These are phyloP conservation scores for Phytophthora pini DNA, from an alignment of 352 stramenopile species.

Conservation along the genomic window DNA sequence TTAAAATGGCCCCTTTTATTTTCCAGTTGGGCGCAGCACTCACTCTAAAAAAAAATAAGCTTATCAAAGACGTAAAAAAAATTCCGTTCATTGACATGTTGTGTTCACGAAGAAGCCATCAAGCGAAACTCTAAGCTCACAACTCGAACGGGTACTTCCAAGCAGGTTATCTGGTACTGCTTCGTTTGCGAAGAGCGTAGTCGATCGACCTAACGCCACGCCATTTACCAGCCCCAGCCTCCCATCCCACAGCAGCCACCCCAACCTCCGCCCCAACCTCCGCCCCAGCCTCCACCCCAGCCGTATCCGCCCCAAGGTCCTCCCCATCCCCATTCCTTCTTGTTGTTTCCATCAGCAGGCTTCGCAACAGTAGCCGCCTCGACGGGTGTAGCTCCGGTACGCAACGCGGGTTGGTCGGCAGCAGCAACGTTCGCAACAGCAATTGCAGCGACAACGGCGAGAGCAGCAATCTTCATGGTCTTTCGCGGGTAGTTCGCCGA, in stretches of 20 bases:
- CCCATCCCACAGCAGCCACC: constrained; percentile 1
- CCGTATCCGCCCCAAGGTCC: neutral
- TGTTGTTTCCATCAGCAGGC: neutral
- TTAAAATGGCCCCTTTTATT: too few relatives aligned
- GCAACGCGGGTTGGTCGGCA: neutral
- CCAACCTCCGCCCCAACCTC: neutral
- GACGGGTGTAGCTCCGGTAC: neutral
- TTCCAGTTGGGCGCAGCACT: too few relatives aligned
- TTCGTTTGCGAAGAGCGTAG: too few relatives aligned
- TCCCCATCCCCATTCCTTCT: constrained; percentile 1
- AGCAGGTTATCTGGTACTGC: too few relatives aligned
- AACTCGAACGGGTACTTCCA: too few relatives aligned
- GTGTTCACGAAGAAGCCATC: too few relatives aligned
- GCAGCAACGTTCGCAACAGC: constrained; percentile 1
- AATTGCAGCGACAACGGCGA: neutral
- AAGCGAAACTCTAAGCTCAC: too few relatives aligned
- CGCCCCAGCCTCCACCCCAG: constrained; percentile 2
- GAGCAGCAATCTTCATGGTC: neutral
- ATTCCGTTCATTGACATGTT: too few relatives aligned
- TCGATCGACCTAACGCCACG: too few relatives aligned
- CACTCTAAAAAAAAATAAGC: too few relatives aligned
- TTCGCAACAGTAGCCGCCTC: neutral
- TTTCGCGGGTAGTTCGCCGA: neutral
- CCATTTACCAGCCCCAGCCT: neutral
- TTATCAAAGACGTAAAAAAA: too few relatives aligned